Evolutionary conservation across 768 basidiomycete genomes (phyloP), one percentile per base, ranked within the genome.

Genomic region (Phlebiopsis gigantea): DNA sequence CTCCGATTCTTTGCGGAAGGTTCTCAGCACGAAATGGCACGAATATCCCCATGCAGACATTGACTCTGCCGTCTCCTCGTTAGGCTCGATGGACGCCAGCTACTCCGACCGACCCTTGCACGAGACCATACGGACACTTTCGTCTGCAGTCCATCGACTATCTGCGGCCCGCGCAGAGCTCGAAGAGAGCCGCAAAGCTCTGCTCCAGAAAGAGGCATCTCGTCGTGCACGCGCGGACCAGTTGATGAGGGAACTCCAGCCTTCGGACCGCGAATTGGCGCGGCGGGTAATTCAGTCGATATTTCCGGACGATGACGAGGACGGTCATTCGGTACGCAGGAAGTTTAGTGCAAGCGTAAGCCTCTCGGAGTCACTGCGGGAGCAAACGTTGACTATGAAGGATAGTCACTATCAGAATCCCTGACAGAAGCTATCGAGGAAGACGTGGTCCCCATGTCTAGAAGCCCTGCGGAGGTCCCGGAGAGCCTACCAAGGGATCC

Each of bases 21-120:
- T 91, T 10, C 76, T 92, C 17, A 73, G 77, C 1, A 87, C 83
- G 8, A 79, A 75, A 65, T 93, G 90, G 89, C 90, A 93, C 65
- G 79, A 83, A 22, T 84, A 82, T 62, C 83, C 88, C 2, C 88
- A 93, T 68, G 82, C 88, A 48, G 85, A 79, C 1, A 86, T 93
- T 43, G 83, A 86, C 58, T 72, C 76, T 15, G 77, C 82, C 3
- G 79, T 91, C 22, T 78, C 87, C 0, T 71, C 71, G 19, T 68
- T 87, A 14, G 65, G 72, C 53, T 58, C 63, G 12, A 67, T 75
- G 3, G 77, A 80, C 80, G 0, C 78, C 79, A 1, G 75, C 78
- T 5, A 75, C 80, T 46, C 62, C 72, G 2, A 63, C 76, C 29
- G 84, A 63, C 83, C 88, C 0, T 88, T 88, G 61, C 84, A 88